phyloP scores from a whole-genome alignment of 1,139 yeast genomes.

The Geotrichum citri-aurantii region DNA sequence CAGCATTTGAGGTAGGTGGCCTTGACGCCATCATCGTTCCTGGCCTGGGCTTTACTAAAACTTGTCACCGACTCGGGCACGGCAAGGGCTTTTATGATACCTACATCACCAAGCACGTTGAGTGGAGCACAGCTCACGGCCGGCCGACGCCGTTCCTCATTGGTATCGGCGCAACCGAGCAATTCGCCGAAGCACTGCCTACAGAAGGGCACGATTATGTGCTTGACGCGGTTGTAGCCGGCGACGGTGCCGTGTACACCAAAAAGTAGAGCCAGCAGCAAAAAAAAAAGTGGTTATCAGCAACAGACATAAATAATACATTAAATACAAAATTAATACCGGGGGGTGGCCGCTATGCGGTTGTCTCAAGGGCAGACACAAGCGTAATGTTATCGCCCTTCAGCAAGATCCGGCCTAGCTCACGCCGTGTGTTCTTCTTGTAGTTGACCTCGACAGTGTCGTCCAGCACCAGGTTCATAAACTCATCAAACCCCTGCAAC shows the following conservation, averaged over 20 bases:
- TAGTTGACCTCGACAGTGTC: slow-evolving; percentile 67
- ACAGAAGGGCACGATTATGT: slow-evolving; percentile 63
- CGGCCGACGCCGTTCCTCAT: slow-evolving; percentile 36
- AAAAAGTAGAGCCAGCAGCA: neutral
- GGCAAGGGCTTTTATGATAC: slow-evolving; percentile 94
- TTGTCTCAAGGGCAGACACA: slow-evolving; percentile 50
- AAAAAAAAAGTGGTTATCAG: neutral
- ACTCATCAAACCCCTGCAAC: slow-evolving; percentile 85
- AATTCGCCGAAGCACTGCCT: slow-evolving; percentile 57
- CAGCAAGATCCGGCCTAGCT: slow-evolving; percentile 56
- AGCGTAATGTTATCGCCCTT: slow-evolving; percentile 94
- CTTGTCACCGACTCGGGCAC: slow-evolving; percentile 69
- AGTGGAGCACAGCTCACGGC: slow-evolving; percentile 27
- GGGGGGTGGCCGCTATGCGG: slow-evolving; percentile 14
- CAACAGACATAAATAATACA: neutral
- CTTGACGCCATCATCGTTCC: slow-evolving; percentile 76
- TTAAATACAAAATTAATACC: neutral
- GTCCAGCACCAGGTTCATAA: slow-evolving; percentile 92
- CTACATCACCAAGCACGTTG: slow-evolving; percentile 51
- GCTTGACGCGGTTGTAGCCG: slow-evolving; percentile 56
- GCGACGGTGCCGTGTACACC: slow-evolving; percentile 11
- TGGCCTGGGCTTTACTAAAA: slow-evolving; percentile 67
- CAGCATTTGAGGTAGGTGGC: slow-evolving; percentile 37
- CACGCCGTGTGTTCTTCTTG: slow-evolving; percentile 42
- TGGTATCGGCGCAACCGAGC: slow-evolving; percentile 69